Conservation (phyloP, 306 rosid species). For the Trifolium dubium region DNA sequence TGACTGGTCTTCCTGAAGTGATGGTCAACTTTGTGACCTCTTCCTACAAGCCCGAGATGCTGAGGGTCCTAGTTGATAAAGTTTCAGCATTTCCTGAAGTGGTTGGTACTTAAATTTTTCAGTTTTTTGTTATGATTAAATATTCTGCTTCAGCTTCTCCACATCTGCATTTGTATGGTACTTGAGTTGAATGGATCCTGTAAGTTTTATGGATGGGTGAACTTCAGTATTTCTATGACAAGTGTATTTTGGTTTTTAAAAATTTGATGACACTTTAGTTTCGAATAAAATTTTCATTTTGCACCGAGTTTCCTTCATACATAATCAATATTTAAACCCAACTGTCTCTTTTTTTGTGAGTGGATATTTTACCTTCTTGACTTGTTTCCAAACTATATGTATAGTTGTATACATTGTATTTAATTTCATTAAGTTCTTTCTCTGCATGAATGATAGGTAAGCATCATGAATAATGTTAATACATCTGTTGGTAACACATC, state of each 20-base stretch:
- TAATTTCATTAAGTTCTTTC: neutral
- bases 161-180: neutral
- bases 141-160: constrained; percentile 19
- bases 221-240: constrained; percentile 17
- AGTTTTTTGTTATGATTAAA: constrained; percentile 29
- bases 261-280: neutral
- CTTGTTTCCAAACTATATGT: constrained; percentile 23
- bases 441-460: constrained; percentile 62
- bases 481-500: constrained; percentile 94
- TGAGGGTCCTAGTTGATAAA: constrained; percentile 72
- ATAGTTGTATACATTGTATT: neutral
- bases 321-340: constrained; percentile 27
- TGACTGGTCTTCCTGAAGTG: constrained; percentile 73
- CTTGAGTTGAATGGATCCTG: neutral
- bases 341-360: neutral
- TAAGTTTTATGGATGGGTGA: constrained; percentile 1
- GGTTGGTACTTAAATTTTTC: constrained; percentile 60
- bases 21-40: constrained; percentile 98
- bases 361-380: constrained; percentile 8
- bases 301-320: constrained; percentile 6
- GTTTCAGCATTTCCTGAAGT: constrained; percentile 81
- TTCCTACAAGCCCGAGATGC: constrained; percentile 75
- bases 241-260: neutral
- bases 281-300: constrained; percentile 12
- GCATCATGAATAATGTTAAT: constrained; percentile 81